Base-by-base conservation (phyloP, 2,329 filamentous ascomycete genomes). In the Verticillium klebahnii region DNA sequence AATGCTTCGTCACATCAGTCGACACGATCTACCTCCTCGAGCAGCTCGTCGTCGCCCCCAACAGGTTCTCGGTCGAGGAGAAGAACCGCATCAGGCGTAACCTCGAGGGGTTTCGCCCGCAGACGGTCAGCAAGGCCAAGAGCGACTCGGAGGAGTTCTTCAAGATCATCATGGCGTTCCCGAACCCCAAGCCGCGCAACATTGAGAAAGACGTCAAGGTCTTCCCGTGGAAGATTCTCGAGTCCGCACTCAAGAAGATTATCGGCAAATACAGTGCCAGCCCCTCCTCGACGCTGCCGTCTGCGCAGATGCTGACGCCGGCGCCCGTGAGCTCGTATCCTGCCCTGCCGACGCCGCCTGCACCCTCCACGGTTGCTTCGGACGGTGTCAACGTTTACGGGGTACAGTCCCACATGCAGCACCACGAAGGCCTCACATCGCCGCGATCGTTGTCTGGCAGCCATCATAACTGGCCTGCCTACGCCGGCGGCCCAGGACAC, bases 201-300 rank as follows among this genome's bases (percentile, higher is more conserved):
- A 99, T 99, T 67, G 95, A 98, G 80, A 99, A 99, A 79, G 94
- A 98, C 71, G 93, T 99, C 72, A 99, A 99, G 78, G 95, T 98
- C 14, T 99, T 98, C 72, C 90, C 93, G 5, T 99, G 95, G 95
- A 95, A 93, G 75, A 92, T 95, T 63, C 82, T 99, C 55, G 85
- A 86, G 57, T 85, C 88, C 63, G 94, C 95, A 0, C 83, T 99
- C 67, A 96, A 96, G 84, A 99, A 99, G 82, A 98, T 99, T 71
- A 96, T 99, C 73, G 89, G 92, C 70, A 99, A 99, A 89, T 99
- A 98, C 74, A 84, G 81, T 70, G 81, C 81, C n/a, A 81, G 74
- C 65, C 79, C 79, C 1, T 75, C 74, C 64, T 74, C 75, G 66
- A 73, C 73, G 3, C 62, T 76, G 40, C 72, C 75, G 0, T 72